Evolutionary conservation across 768 basidiomycete species (phyloP), one percentile per base, ranked within the genome.

Genomic region (Hysterangium stoloniferum): DNA sequence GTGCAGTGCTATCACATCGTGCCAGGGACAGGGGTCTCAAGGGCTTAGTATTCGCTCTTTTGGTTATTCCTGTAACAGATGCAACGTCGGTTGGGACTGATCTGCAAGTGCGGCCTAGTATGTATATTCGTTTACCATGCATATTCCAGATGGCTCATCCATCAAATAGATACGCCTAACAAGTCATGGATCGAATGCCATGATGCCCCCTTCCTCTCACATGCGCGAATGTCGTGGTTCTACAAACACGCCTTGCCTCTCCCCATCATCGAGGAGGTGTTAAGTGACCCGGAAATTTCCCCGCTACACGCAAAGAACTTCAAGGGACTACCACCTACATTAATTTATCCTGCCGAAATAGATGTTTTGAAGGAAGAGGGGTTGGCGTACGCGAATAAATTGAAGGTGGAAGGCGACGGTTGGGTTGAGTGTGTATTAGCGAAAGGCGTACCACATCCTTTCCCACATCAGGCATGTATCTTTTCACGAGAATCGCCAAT

Each of bases 211-310:
- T 51, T 51, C 19, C 27, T 51, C 7, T 51, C 49, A 13, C 41
- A 51, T 25, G 49, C 49, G 17, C 49, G 49, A 19, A 51, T 51
- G 49, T 42, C 49, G 19, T 51, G 49, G 49, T 51, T 51, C 19
- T 51, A 51, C 38, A 51, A 51, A 33, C 32, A 51, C 28, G 31
- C 35, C 27, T 20, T 51, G 12, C 49, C 49, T n/a, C 49, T 41
- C 2, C 25, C 37, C 15, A 42, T 51, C 2, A 51, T 40, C 28
- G 19, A 31, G 4, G 25, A 28, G 25, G 25, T 51, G 15, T 29
- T 51, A 9, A 19, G 29, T 25, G 37, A 51, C n/a, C 49, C 49
- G 4, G 22, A 15, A 31, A 19, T 51, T 25, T 51, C 49, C 20
- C 49, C 49, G 9, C 19, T 51, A 5, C 49, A 20, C n/a, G 27